A percentile compares a stretch with the other conserved stretches of the same genome.
Conservation (phyloP, 352 stramenopile genomes). For the Phytophthora pinifolia region DNA sequence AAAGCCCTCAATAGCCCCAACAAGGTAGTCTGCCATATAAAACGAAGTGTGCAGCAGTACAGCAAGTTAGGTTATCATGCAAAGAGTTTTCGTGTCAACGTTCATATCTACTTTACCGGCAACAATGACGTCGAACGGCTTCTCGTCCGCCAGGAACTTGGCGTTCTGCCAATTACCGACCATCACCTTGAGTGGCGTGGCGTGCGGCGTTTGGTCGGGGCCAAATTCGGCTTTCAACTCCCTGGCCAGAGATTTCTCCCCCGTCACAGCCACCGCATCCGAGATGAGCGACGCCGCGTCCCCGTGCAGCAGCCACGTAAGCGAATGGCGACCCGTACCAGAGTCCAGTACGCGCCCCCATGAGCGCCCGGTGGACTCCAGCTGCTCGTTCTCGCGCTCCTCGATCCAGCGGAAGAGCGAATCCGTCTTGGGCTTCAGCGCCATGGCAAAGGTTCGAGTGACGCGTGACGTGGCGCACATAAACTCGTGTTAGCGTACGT, state of each 20-base stretch:
- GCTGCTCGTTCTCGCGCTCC: slow-evolving; percentile 41
- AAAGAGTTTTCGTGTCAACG: slow-evolving; percentile 1
- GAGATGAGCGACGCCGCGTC: slow-evolving; percentile 27
- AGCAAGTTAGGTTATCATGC: neutral
- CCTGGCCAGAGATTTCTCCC: slow-evolving; percentile 55
- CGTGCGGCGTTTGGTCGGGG: slow-evolving; percentile 27
- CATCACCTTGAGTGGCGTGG: slow-evolving; percentile 42
- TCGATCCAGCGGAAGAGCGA: slow-evolving; percentile 78
- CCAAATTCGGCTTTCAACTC: slow-evolving; percentile 43
- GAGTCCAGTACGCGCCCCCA: slow-evolving; percentile 87
- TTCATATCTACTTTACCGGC: slow-evolving; percentile 34
- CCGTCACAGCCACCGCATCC: slow-evolving; percentile 71
- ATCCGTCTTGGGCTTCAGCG: slow-evolving; percentile 49
- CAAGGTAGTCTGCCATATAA: slow-evolving; percentile 77
- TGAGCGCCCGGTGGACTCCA: slow-evolving; percentile 13
- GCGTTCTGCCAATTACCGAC: slow-evolving; percentile 76
- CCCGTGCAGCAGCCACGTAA: slow-evolving; percentile 78
- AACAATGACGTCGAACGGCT: slow-evolving; percentile 78
- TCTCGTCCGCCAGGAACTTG: slow-evolving; percentile 58
- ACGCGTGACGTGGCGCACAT: slow-evolving; percentile 1
- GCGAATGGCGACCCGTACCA: slow-evolving; percentile 88
- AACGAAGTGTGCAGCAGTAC: neutral
- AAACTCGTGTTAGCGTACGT: neutral
- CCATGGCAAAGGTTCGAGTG: slow-evolving; percentile 1
- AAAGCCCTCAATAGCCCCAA: slow-evolving; percentile 93